These are phyloP conservation scores for Haplosporangium gracile DNA, from an alignment of 192 early-diverging fungal species.

Conservation along the genomic window DNA sequence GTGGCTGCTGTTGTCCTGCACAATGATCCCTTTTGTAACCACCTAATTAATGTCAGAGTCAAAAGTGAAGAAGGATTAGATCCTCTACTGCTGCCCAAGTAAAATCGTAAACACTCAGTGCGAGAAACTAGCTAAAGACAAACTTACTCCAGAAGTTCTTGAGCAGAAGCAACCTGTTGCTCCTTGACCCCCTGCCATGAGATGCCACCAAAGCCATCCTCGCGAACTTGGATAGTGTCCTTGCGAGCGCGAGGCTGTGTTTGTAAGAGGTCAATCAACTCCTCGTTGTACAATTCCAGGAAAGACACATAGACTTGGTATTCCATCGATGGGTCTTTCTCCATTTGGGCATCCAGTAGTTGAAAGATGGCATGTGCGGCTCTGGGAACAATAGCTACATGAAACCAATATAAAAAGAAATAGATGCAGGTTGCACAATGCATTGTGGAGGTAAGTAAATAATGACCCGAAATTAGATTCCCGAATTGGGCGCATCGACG, in stretches of 20 bases:
- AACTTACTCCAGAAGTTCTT: constrained; percentile 70
- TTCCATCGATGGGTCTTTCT: constrained; percentile 53
- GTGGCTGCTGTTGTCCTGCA: constrained; percentile 87
- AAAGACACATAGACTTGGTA: constrained; percentile 83
- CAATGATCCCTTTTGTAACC: constrained; percentile 66
- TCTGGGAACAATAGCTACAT: constrained; percentile 77
- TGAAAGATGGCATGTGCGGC: constrained; percentile 72
- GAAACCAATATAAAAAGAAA: constrained; percentile 2
- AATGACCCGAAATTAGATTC: constrained; percentile 5
- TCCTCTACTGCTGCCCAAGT: no score
- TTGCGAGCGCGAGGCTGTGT: constrained; percentile 49
- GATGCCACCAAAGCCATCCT: constrained; percentile 90
- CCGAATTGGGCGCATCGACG: constrained; percentile 2
- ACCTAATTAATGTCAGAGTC: constrained; percentile 33
- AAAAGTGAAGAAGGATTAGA: neutral
- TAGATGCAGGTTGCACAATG: neutral
- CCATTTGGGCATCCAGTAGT: constrained; percentile 47
- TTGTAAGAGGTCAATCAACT: constrained; percentile 88
- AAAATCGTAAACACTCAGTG: neutral
- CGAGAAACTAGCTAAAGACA: neutral
- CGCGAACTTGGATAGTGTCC: constrained; percentile 70
- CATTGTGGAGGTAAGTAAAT: neutral
- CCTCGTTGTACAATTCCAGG: constrained; percentile 98
- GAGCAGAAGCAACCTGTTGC: constrained; percentile 74
- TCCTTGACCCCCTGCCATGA: constrained; percentile 88